A percentile compares a stretch with the other conserved stretches of the same genome.
These are phyloP conservation scores for Pseudopithomyces chartarum DNA, from an alignment of 2,329 filamentous ascomycete genomes.

Conservation along the genomic window DNA sequence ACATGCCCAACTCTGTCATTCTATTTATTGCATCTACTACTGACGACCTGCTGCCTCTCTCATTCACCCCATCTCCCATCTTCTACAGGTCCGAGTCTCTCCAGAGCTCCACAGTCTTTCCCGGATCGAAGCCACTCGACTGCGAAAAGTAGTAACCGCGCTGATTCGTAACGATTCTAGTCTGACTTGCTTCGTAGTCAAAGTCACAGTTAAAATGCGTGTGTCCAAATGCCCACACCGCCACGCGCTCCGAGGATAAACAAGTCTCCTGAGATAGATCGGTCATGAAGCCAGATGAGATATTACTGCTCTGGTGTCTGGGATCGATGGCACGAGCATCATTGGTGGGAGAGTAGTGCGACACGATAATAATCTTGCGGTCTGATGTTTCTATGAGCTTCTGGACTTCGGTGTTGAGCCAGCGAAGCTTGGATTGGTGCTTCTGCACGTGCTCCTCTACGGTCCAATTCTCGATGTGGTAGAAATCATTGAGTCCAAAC, in stretches of 20 bases:
- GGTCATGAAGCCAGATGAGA: constrained; percentile 46
- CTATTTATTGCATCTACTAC: no score
- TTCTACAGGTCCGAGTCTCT: not conserved
- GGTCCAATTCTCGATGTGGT: constrained; percentile 42
- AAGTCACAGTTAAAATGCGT: constrained; percentile 55
- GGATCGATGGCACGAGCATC: constrained; percentile 44
- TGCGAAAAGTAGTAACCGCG: not conserved
- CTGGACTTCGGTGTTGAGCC: constrained; percentile 49
- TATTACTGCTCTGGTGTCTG: constrained; percentile 26
- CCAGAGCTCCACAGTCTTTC: not conserved
- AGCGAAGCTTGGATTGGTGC: constrained; percentile 48
- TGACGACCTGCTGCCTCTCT: no score
- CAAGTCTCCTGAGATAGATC: constrained; percentile 46
- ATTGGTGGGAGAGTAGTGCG: constrained; percentile 51
- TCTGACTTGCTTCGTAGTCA: not conserved
- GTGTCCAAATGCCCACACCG: constrained; percentile 56
- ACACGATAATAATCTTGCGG: constrained; percentile 44
- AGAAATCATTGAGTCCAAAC: constrained; percentile 3
- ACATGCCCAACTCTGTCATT: no score
- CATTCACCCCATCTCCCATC: no score
- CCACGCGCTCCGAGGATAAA: constrained; percentile 43
- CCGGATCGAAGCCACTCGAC: not conserved
- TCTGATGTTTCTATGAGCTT: constrained; percentile 23
- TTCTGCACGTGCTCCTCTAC: constrained; percentile 44
- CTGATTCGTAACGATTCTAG: not conserved